Evolutionary conservation across 108 stramenopile genomes (phyloP), one percentile per base, ranked within the genome.

Genomic region (Cyclotella choctawhatcheeana): DNA sequence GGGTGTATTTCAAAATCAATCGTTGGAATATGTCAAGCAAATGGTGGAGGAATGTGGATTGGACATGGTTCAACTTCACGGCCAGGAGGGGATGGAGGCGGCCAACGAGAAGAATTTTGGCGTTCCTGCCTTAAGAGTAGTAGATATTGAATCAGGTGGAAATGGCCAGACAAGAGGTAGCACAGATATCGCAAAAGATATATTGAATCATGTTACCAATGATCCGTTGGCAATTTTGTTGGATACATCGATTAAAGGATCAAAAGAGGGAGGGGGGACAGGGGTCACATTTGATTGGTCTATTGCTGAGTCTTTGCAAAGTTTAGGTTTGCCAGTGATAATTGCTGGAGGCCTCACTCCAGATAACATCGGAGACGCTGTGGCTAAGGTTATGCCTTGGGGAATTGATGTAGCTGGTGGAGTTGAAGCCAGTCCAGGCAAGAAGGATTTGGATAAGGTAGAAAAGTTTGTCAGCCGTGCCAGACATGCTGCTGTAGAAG

Each of bases 51-150:
- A 73, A 5, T 91, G 91, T 58, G 97, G 98, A 5, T 71, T 99
- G 24, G 99, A 99, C 74, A 65, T 99, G 74, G 92, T 98, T 0
- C 99, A 99, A 77, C 85, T 99, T 58, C 99, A 99, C 62, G 98
- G 99, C 3, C 82, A 82, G 27, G 99, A 99, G 76, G 95, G 92
- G 5, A 86, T 91, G 85, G 91, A 77, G 56, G 93, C 88, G 18
- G 86, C 90, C 45, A 86, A 79, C 63, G 63, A 64, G n/a, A 74
- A 58, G 21, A 85, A 82, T 66, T 82, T 77, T 70, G 88, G 88
- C 27, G 96, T 95, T 7, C 98, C 97, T 5, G 93, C 87, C 4
- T 77, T 99, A 7, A 84, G 93, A 21, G 99, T 99, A 0, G 92
- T 99, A 4, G 97, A 98, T 73, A 93, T 99, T 35, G 90, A 87